Evolutionary conservation across 257 asterid genomes (phyloP).

Genomic region (Gardenia jasminoides): DNA sequence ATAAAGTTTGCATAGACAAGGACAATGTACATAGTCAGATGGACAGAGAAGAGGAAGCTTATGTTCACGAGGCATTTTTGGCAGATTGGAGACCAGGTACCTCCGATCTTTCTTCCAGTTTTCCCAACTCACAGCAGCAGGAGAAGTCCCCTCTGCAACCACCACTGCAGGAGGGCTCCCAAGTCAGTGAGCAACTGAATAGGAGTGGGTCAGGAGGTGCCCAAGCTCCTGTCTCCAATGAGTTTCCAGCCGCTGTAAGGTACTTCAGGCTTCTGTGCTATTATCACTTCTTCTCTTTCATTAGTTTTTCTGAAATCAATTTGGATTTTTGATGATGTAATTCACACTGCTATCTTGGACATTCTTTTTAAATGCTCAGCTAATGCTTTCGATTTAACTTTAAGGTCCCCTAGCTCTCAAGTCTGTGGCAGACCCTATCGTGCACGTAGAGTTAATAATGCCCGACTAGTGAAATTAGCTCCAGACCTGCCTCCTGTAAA

Average conservation of each 20-base stretch:
- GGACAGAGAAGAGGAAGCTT: slow-evolving; percentile 78
- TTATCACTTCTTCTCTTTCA: slow-evolving; percentile 9
- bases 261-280: slow-evolving; percentile 21
- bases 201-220: slow-evolving; percentile 29
- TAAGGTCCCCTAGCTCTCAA: slow-evolving; percentile 51
- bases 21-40: slow-evolving; percentile 41
- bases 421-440: slow-evolving; percentile 58
- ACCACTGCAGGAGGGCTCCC: slow-evolving; percentile 38
- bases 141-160: slow-evolving; percentile 16
- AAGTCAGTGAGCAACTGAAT: slow-evolving; percentile 35
- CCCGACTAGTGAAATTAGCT: slow-evolving; percentile 85
- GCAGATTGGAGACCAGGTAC: slow-evolving; percentile 83
- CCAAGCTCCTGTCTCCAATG: slow-evolving; percentile 35
- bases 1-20: slow-evolving; percentile 49
- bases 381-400: slow-evolving; percentile 24
- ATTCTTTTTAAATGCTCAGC: slow-evolving; percentile 22
- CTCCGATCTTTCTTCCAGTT: slow-evolving; percentile 35
- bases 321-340: background rate
- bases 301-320: slow-evolving; percentile 15
- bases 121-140: slow-evolving; percentile 14
- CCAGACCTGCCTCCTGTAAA: slow-evolving; percentile 93
- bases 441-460: slow-evolving; percentile 50
- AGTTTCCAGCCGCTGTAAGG: slow-evolving; percentile 52
- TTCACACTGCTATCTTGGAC: background rate
- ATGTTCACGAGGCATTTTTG: slow-evolving; percentile 95